Evolutionary conservation across 345 rosid species (phyloP).

Genomic region (Tarenaya hassleriana): DNA sequence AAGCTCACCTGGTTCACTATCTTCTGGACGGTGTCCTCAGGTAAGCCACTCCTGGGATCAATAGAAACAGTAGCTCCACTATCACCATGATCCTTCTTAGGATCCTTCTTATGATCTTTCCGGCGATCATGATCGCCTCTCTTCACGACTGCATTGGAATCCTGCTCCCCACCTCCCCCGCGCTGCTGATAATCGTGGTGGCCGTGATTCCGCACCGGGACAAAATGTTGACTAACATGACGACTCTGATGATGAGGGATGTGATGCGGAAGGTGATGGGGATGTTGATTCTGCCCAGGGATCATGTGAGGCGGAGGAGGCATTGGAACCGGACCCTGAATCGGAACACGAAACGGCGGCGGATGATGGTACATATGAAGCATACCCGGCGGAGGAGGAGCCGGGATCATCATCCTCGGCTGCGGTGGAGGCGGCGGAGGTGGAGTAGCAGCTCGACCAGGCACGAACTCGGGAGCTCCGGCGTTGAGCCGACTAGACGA

Average conservation of each 20-base stretch:
- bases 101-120: slow-evolving; percentile 30
- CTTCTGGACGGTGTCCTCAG: slow-evolving; percentile 66
- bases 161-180: slow-evolving; percentile 36
- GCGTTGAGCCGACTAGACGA: slow-evolving; percentile 68
- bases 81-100: slow-evolving; percentile 35
- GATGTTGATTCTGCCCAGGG: slow-evolving; percentile 38
- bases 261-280: slow-evolving; percentile 26
- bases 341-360: slow-evolving; percentile 26
- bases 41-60: slow-evolving; percentile 37
- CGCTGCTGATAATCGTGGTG: slow-evolving; percentile 38
- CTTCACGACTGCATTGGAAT: slow-evolving; percentile 26
- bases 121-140: slow-evolving; percentile 26
- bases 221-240: slow-evolving; percentile 38
- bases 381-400: slow-evolving; percentile 40
- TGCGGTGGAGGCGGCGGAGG: slow-evolving; percentile 28
- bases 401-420: slow-evolving; percentile 31
- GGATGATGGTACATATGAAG: slow-evolving; percentile 37
- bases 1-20: slow-evolving; percentile 68
- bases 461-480: slow-evolving; percentile 89
- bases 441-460: slow-evolving; percentile 44
- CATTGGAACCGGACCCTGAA: slow-evolving; percentile 31
- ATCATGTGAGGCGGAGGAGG: slow-evolving; percentile 38
- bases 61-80: slow-evolving; percentile 27
- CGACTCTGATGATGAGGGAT: slow-evolving; percentile 34
- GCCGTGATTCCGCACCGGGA: slow-evolving; percentile 43